Base-by-base conservation (phyloP, 805 yeast species). In the Metschnikowia rubicola region DNA sequence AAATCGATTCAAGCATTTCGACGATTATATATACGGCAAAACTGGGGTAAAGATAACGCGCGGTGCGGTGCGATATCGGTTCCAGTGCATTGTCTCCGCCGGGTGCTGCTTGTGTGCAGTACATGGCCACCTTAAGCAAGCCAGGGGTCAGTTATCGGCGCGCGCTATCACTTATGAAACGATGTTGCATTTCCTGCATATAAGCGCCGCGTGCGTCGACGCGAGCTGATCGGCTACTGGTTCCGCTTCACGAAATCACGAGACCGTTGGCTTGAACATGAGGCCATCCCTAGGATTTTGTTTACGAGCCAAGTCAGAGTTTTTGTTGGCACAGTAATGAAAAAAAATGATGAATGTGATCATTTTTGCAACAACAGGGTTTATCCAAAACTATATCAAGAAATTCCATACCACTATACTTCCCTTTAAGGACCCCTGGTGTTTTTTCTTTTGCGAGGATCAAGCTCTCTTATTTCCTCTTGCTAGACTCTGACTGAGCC, bases 121-220 rank as follows among this genome's bases (percentile, higher is more conserved):
- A 21, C 26, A 21, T 21, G 26, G 26, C 26, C 26, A 5, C 26
- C 6, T 34, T 8, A n/a, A 4, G 15, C 15, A n/a, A 17, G 36
- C 36, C 10, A n/a, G n/a, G 10, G 36, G 32, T 10, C 8, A 35
- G 28, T 35, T 35, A 35, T 33, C 33, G 8, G 33, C 11, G 37
- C 37, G 37, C 44, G 7, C 26, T 21, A 21, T 21, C 26, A 34
- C 35, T 39, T 10, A 15, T 15, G 21, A 43, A 37, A 37, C 46
- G 34, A 42, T 30, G 46, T 43, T 43, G 41, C 41, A 43, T 32
- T 43, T 42, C 45, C 37, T 15, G 45, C 36, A 42, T 9, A 15
- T 29, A n/a, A 17, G 13, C n/a, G 30, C 12, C 12, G 39, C 30
- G 9, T 36, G 39, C n/a, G 17, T 15, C 17, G 17, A 15, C 17